Evolutionary conservation across 2,329 filamentous ascomycete species (phyloP), one percentile per base, ranked within the genome.

Genomic region (Aspergillus neoniger): DNA sequence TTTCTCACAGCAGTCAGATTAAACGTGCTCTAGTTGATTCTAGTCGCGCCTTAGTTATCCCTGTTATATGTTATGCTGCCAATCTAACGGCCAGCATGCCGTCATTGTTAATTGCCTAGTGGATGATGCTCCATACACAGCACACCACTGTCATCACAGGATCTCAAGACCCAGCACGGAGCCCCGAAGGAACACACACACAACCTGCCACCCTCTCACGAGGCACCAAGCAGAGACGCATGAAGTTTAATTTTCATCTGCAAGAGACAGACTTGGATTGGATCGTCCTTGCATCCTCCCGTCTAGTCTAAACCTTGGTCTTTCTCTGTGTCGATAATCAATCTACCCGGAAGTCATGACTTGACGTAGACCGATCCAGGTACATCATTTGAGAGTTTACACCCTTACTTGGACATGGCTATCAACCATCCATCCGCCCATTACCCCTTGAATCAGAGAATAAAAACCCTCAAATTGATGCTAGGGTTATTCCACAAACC

Each of bases 251-350:
- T 49, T 32, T 36, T 17, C 23, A 49, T 32, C 47, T 25, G 47
- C 47, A 49, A 9, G 47, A 49, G 28, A 36, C 32, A 36, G 32
- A 5, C 32, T 44, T 21, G 19, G 21, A 30, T 50, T 50, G 25
- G 47, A 49, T 49, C 47, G 25, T 50, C 47, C 47, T 50, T 50
- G 47, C 47, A 50, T 50, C 47, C 47, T 58, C 12, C 32, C 32
- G 32, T 36, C 10, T 36, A 36, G 32, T 36, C 32, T 15, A 36
- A 36, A 36, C 32, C 32, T 36, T 36, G 32, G 32, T 14, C 10
- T 36, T 14, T 14, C 32, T 36, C 5, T 14, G 32, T 21, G 19
- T 23, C 19, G 19, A 44, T 43, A 43, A 43, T 17, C 39, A 10
- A 43, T 44, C 32, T 36, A 36, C 32, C 32, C 32, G 32, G 32